phyloP scores from a whole-genome alignment of 805 yeast genomes.

The Pichia sporocuriosa region DNA sequence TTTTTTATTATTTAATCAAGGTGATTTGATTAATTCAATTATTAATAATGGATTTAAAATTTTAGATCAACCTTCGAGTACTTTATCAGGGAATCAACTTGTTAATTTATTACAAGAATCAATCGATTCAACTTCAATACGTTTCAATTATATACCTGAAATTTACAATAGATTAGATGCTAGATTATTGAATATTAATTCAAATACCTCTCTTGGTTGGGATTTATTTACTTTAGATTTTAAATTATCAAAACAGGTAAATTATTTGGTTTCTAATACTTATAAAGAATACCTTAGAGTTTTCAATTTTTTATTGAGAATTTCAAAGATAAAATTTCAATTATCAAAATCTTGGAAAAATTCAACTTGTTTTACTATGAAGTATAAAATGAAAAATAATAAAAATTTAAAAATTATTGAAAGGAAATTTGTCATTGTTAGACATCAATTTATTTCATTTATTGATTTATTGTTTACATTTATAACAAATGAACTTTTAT shows the following conservation, averaged over 20 bases:
- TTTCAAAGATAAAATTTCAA: conserved; percentile 54
- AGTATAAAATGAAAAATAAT: conserved; percentile 22
- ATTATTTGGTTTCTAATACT: conserved; percentile 46
- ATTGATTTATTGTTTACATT: conserved; percentile 35
- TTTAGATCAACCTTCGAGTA: conserved; percentile 50
- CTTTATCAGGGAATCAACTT: conserved; percentile 58
- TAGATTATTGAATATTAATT: conserved; percentile 64
- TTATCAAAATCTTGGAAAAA: conserved; percentile 44
- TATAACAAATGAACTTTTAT: conserved; percentile 42
- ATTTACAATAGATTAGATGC: conserved; percentile 67
- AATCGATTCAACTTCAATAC: conserved; percentile 45
- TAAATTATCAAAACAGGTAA: conserved; percentile 43
- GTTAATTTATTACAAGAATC: conserved; percentile 62
- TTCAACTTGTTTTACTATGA: conserved; percentile 15
- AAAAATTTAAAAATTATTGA: conserved; percentile 7
- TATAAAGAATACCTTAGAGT: conserved; percentile 63
- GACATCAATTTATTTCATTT: conserved; percentile 36
- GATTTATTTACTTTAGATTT: conserved; percentile 88
- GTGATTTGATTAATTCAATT: conserved; percentile 74
- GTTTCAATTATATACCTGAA: conserved; percentile 30
- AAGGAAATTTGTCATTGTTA: conserved; percentile 30
- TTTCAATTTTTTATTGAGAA: conserved; percentile 80
- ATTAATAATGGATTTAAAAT: conserved; percentile 46
- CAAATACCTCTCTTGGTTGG: conserved; percentile 64
- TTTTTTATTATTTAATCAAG: conserved; percentile 62